Evolutionary conservation across 352 stramenopile species (phyloP).

Genomic region (Phytophthora fragariaefolia): DNA sequence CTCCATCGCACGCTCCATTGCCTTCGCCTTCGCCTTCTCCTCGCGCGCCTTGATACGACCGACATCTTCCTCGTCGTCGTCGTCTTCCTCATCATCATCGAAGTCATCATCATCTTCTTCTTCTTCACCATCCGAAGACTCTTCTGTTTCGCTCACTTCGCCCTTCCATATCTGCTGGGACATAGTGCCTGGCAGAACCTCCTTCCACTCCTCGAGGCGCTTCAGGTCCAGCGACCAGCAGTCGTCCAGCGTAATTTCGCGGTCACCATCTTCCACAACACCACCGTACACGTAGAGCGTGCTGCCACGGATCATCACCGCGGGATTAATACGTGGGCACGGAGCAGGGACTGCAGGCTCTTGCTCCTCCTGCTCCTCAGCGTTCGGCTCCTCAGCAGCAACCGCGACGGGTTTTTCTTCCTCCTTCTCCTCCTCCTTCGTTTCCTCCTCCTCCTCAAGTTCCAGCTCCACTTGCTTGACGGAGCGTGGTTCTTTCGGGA

Average conservation of each 20-base stretch:
- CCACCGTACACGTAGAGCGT: constrained; percentile 95
- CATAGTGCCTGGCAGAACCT: constrained; percentile 93
- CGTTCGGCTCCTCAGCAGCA: constrained; percentile 13
- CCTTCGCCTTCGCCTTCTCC: constrained; percentile 45
- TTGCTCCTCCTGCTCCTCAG: constrained; percentile 36
- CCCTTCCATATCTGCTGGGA: constrained; percentile 93
- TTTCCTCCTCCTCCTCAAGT: constrained; percentile 41
- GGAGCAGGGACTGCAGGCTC: constrained; percentile 44
- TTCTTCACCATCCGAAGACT: constrained; percentile 82
- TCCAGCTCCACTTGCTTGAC: constrained; percentile 22
- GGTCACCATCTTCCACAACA: constrained; percentile 93
- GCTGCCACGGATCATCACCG: constrained; percentile 88
- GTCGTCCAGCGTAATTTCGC: constrained; percentile 96
- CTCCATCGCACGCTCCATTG: constrained; percentile 62
- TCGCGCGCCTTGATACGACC: constrained; percentile 13
- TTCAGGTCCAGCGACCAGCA: constrained; percentile 95
- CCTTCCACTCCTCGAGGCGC: constrained; percentile 93
- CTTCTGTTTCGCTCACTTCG: constrained; percentile 86
- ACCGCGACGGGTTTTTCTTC: constrained; percentile 42
- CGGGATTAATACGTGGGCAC: constrained; percentile 88
- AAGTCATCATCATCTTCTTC: constrained; percentile 70
- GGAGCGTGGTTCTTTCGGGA: neutral
- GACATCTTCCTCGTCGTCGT: constrained; percentile 34
- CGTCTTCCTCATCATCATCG: constrained; percentile 52
- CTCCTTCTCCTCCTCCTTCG: constrained; percentile 47